Conservation (phyloP, 306 rosid genomes). For the Lupinus albus region DNA sequence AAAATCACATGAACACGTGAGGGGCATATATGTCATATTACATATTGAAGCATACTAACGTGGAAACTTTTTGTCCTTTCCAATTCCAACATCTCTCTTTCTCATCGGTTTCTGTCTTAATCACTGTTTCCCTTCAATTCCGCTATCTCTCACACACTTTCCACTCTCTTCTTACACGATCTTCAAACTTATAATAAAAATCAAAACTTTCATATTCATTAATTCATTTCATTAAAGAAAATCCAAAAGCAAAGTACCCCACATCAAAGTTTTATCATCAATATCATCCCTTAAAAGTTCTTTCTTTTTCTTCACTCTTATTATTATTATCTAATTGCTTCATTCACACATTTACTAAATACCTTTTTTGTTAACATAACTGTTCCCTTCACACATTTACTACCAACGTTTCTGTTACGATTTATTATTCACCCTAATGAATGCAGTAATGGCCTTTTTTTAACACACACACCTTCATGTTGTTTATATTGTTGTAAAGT, state of each 20-base stretch:
- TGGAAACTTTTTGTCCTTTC: conserved; percentile 29
- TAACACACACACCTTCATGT: background rate
- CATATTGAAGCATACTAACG: background rate
- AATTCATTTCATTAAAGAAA: conserved; percentile 27
- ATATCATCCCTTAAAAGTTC: background rate
- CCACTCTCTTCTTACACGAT: conserved; percentile 25
- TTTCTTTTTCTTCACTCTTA: background rate
- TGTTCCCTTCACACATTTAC: background rate
- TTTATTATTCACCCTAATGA: conserved; percentile 6
- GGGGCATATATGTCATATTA: conserved; percentile 3
- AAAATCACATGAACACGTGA: background rate
- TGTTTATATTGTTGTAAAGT: background rate
- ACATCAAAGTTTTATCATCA: no score
- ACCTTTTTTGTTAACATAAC: background rate
- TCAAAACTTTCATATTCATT: conserved; percentile 17
- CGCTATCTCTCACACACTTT: conserved; percentile 24
- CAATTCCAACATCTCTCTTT: background rate
- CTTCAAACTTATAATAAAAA: conserved; percentile 17
- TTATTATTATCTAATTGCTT: background rate
- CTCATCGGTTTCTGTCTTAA: background rate
- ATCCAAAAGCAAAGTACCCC: conserved; percentile 34
- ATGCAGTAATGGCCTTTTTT: conserved; percentile 4
- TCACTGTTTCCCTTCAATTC: conserved; percentile 34
- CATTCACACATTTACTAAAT: background rate
- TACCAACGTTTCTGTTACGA: conserved; percentile 15